Conservation (phyloP, 305 asterid genomes). For the Solanum hybrid region DNA sequence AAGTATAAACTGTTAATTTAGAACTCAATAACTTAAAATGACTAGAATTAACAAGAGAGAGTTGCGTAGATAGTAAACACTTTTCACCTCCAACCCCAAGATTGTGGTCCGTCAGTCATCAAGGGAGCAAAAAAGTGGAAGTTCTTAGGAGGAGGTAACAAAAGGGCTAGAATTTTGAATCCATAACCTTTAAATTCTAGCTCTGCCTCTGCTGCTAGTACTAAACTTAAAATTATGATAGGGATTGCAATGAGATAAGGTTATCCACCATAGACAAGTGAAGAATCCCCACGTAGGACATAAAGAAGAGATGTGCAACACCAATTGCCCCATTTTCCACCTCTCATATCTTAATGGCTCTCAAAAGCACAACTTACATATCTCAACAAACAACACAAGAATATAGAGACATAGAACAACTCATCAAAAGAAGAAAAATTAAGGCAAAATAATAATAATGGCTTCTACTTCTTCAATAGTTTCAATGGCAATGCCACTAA, state of each 20-base stretch:
- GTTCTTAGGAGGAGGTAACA: neutral
- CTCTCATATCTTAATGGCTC: constrained; percentile 25
- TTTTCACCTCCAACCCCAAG: neutral
- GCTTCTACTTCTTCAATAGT: constrained; percentile 60
- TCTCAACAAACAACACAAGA: neutral
- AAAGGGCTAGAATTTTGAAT: neutral
- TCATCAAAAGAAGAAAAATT: neutral
- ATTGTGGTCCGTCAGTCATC: neutral
- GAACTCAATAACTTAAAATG: neutral
- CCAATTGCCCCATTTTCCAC: constrained; percentile 33
- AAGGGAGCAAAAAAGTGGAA: neutral
- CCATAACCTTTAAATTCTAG: neutral
- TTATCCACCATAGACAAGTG: constrained; percentile 44
- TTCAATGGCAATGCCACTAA: constrained; percentile 47
- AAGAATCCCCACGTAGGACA: constrained; percentile 50
- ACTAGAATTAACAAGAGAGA: neutral
- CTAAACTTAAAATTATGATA: neutral
- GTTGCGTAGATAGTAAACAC: neutral
- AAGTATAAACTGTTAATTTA: neutral
- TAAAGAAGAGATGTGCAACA: constrained; percentile 1
- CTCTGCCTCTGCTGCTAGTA: neutral
- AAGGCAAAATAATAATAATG: constrained; percentile 23
- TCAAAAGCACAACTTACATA: constrained; percentile 3
- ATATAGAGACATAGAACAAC: constrained; percentile 2
- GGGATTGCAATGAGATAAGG: constrained; percentile 31